Evolutionary conservation across 2,329 filamentous ascomycete species (phyloP).

Genomic region (Fusarium paranaense): DNA sequence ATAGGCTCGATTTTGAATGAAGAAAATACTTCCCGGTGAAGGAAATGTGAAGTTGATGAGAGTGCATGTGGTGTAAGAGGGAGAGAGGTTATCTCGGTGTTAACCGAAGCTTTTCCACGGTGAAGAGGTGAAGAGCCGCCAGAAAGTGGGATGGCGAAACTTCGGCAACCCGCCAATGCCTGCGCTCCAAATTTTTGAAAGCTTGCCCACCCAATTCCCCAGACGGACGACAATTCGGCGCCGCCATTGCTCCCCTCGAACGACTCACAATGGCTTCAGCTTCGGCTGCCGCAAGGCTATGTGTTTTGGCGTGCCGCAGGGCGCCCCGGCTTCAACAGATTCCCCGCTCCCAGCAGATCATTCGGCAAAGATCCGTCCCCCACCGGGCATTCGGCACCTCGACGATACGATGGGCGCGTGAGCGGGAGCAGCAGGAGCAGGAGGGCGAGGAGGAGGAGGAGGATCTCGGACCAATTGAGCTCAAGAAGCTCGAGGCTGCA

Average conservation of each 20-base stretch:
- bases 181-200: constrained; percentile 49
- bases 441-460: constrained; percentile 41
- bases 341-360: constrained; percentile 40
- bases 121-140: neutral
- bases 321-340: constrained; percentile 40
- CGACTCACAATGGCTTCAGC: constrained; percentile 53
- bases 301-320: constrained; percentile 49
- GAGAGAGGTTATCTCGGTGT: neutral
- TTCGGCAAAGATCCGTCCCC: constrained; percentile 31
- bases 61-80: constrained; percentile 27
- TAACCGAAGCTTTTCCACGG: constrained; percentile 27
- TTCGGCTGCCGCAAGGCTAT: constrained; percentile 53
- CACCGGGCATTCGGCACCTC: constrained; percentile 49
- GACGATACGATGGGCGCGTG: constrained; percentile 44
- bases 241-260: constrained; percentile 38
- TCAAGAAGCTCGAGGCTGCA: constrained; percentile 48
- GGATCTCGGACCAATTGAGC: constrained; percentile 41
- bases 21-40: neutral
- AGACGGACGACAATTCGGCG: constrained; percentile 35
- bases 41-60: neutral
- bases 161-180: constrained; percentile 30
- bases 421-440: constrained; percentile 26
- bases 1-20: constrained; percentile 8
- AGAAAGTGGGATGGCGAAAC: constrained; percentile 39
- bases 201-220: constrained; percentile 31